These are phyloP conservation scores for Eucalyptus fibrosa DNA, from an alignment of 345 rosid species.

Conservation along the genomic window DNA sequence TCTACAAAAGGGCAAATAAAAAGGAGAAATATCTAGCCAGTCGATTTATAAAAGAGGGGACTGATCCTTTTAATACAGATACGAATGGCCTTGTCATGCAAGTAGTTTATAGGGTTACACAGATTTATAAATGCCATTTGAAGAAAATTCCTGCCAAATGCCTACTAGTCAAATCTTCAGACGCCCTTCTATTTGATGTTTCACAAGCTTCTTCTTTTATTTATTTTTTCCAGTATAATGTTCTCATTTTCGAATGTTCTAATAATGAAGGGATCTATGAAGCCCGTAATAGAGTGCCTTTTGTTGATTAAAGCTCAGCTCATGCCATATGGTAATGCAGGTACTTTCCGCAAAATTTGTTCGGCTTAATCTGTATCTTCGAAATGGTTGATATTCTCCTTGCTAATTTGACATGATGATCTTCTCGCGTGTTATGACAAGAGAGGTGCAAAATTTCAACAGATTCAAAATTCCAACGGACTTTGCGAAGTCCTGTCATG, in stretches of 20 bases:
- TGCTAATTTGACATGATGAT: not conserved
- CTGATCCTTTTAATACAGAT: not conserved
- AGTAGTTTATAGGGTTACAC: not conserved
- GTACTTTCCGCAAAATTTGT: not conserved
- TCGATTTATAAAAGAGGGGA: not conserved
- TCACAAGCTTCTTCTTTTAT: not conserved
- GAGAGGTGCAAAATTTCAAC: slow-evolving; percentile 30
- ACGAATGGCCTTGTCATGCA: not conserved
- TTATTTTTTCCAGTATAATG: not conserved
- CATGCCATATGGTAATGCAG: slow-evolving; percentile 2
- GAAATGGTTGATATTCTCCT: not conserved
- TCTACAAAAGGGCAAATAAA: not conserved
- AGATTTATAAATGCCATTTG: not conserved
- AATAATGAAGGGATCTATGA: slow-evolving; percentile 39
- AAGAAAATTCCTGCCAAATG: not conserved
- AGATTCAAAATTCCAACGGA: slow-evolving; percentile 39
- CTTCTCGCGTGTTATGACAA: slow-evolving; percentile 26
- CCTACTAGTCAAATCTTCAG: not conserved
- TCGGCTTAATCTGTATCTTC: not conserved
- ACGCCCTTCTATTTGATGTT: not conserved
- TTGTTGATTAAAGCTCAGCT: slow-evolving; percentile 16
- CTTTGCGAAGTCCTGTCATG: slow-evolving; percentile 25
- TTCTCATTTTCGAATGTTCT: not conserved
- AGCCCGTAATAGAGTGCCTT: slow-evolving; percentile 38
- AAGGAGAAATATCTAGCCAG: not conserved